phyloP scores from a whole-genome alignment of 257 asterid genomes.

The Fraxinus cuspidata region DNA sequence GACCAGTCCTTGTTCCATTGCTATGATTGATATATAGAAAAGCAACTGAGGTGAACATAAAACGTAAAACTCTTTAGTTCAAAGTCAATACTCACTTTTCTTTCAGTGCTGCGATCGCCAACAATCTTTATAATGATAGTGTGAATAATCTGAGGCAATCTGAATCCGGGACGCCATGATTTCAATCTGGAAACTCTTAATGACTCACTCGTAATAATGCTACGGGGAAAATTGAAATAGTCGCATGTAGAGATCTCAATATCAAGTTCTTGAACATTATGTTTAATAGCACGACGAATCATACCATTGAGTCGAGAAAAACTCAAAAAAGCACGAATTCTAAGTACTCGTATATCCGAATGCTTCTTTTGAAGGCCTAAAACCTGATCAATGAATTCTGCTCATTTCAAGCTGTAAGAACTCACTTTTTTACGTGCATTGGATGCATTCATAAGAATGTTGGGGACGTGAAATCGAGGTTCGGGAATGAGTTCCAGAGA shows the following conservation, averaged over 20 bases:
- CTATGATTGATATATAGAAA: conserved; percentile 25
- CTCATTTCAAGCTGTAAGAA: conserved; percentile 29
- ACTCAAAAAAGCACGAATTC: conserved; percentile 54
- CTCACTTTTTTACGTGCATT: conserved; percentile 20
- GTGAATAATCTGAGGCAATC: conserved; percentile 62
- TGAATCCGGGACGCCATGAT: conserved; percentile 66
- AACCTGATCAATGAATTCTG: conserved; percentile 55
- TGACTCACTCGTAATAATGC: conserved; percentile 44
- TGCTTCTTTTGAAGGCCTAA: conserved; percentile 41
- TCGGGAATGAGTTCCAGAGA: conserved; percentile 72
- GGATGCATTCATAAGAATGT: conserved; percentile 14
- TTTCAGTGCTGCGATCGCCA: conserved; percentile 32
- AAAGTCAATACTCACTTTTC: conserved; percentile 47
- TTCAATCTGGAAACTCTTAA: conserved; percentile 51
- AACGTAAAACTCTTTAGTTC: no score
- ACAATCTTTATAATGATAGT: conserved; percentile 58
- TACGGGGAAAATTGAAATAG: conserved; percentile 71
- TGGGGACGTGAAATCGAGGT: conserved; percentile 70
- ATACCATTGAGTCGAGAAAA: conserved; percentile 51
- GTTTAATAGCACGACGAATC: conserved; percentile 65
- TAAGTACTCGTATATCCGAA: conserved; percentile 52
- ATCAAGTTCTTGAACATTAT: conserved; percentile 69
- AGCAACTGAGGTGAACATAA: neutral
- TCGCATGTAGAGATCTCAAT: conserved; percentile 68
- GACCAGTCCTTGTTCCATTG: conserved; percentile 63